Evolutionary conservation across 257 asterid species (phyloP), one percentile per base, ranked within the genome.

Genomic region (Lavandula angustifolia): DNA sequence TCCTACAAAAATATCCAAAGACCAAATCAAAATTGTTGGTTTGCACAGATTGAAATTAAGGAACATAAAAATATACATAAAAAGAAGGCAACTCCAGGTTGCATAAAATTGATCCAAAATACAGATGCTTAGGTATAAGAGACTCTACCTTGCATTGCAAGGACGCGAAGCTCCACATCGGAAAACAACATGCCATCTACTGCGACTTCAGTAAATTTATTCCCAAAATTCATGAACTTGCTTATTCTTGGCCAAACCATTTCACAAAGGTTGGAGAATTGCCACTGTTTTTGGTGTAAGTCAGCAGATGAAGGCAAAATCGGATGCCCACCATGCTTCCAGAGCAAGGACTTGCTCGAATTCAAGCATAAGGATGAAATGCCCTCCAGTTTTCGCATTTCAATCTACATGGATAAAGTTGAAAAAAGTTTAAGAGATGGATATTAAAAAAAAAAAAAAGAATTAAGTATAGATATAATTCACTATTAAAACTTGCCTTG

Each of bases 311-410:
- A 73, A 37, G 96, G 96, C 78, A 74, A 62, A 74, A 63, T 61
- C 4, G 97, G 98, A 74, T 89, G 98, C 55, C 98, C 98, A 32
- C 97, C 97, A 80, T 85, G 82, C 46, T 71, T 70, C 98, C 98
- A 92, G 48, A 92, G 84, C 79, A 92, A 79, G 44, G 95, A 80
- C 67, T 83, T 90, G 67, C 79, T 84, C 14, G 77, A 80, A 69
- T 66, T 75, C 46, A 79, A 73, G 62, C 82, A 49, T 70, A 80
- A 72, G 59, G 77, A 75, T 42, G 78, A 56, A 31, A 63, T 55
- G 49, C 38, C 67, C 64, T 82, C 79, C 69, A 76, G 76, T 14
- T 68, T 66, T 76, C 73, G 71, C 56, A 73, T 70, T 72, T 74
- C 86, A 46, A 54, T 44, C 98, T 91, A 70, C 75, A 81, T 17